phyloP scores from a whole-genome alignment of 2,329 filamentous ascomycete species.

The Colletotrichum sp. region DNA sequence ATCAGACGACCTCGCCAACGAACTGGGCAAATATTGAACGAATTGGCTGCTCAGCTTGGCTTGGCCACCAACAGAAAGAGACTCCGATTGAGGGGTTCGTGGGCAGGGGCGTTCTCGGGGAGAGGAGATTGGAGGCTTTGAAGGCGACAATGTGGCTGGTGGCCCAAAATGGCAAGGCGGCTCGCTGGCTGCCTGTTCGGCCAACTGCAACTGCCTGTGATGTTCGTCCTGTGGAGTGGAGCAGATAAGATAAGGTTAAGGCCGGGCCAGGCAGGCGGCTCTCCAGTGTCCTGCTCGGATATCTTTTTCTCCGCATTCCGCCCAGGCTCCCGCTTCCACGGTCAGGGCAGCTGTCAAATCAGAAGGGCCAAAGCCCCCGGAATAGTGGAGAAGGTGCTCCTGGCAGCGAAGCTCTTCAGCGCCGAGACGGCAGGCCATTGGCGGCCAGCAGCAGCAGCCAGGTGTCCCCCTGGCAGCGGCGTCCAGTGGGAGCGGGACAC shows the following conservation, averaged over 20 bases:
- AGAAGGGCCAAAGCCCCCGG: not conserved
- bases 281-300: not conserved
- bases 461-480: slow-evolving; percentile 4
- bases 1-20: not conserved
- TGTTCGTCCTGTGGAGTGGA: not conserved
- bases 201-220: not conserved
- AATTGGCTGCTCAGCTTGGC: not conserved
- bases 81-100: not conserved
- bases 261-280: not conserved
- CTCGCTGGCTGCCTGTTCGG: not conserved
- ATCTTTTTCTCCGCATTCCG: slow-evolving; percentile 16
- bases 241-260: slow-evolving; percentile 14
- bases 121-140: not conserved
- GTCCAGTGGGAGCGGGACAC: not conserved
- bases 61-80: not conserved
- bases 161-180: not conserved
- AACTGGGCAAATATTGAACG: not conserved
- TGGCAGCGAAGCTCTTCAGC: slow-evolving; percentile 12
- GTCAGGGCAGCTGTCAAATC: not conserved
- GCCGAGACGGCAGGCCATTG: not conserved
- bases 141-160: not conserved
- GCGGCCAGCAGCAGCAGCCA: not conserved
- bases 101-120: not conserved
- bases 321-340: not conserved
- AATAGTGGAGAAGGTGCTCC: not conserved